Conservation (phyloP, 164 flowering plant species). For the Umbilicus rupestris region DNA sequence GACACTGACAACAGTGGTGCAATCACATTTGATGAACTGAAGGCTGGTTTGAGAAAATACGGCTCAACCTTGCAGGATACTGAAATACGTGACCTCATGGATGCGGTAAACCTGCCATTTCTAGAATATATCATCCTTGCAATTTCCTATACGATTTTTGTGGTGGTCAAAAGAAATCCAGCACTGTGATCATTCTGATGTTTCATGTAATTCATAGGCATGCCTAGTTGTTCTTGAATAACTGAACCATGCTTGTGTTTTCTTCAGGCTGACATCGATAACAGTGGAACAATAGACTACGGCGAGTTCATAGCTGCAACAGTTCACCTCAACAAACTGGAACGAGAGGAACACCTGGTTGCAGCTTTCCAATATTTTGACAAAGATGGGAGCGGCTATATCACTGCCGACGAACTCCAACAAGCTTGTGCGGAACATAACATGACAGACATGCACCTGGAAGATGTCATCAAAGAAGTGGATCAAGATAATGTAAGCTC, state of each 20-base stretch:
- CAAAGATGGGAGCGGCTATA: constrained; percentile 94
- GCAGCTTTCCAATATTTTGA: constrained; percentile 93
- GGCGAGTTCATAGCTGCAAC: constrained; percentile 97
- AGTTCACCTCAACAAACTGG: constrained; percentile 85
- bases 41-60: constrained; percentile 87
- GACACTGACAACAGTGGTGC: constrained; percentile 98
- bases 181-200: no score
- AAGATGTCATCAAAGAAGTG: constrained; percentile 87
- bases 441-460: constrained; percentile 75
- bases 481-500: constrained; percentile 90
- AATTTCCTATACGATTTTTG: no score
- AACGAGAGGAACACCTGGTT: constrained; percentile 92
- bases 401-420: constrained; percentile 92
- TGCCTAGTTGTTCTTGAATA: not conserved
- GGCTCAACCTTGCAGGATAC: constrained; percentile 91
- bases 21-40: constrained; percentile 91
- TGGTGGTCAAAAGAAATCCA: no score
- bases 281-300: constrained; percentile 94
- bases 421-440: constrained; percentile 89
- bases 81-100: constrained; percentile 94
- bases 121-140: not conserved
- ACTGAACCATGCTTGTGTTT: not conserved
- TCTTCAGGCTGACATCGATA: constrained; percentile 92
- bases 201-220: not conserved
- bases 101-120: constrained; percentile 47